Conservation (phyloP, 169 alveolate genomes). For the Eimeria zaria region DNA sequence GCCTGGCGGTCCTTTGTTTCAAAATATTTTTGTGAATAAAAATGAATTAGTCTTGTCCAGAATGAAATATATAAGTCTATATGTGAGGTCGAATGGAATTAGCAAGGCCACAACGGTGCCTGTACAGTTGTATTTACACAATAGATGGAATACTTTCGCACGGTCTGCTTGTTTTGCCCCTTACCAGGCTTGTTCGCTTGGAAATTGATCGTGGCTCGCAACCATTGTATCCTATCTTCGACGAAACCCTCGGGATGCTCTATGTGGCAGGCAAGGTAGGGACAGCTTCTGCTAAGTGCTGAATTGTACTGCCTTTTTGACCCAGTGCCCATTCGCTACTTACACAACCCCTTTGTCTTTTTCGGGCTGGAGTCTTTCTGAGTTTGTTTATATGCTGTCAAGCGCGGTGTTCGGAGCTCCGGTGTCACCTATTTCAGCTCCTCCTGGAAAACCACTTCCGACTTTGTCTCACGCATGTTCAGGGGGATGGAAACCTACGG, state of each 20-base stretch:
- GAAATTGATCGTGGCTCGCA: conserved; percentile 84
- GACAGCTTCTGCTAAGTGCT: neutral
- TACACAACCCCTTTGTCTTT: too few species aligned
- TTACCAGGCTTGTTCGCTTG: conserved; percentile 57
- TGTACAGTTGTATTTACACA: neutral
- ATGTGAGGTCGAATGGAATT: neutral
- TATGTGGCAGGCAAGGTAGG: conserved; percentile 86
- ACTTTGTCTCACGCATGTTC: neutral
- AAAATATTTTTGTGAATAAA: too few species aligned
- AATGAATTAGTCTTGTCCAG: too few species aligned
- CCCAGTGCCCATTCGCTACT: neutral
- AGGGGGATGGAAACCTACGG: conserved; percentile 83
- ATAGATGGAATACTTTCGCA: neutral
- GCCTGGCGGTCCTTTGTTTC: neutral
- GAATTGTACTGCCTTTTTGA: neutral
- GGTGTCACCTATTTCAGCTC: conserved; percentile 9
- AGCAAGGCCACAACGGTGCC: neutral
- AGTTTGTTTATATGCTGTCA: neutral
- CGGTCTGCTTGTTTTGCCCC: neutral
- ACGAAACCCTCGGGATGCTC: conserved; percentile 83
- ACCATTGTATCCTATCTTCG: conserved; percentile 84
- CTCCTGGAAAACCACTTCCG: neutral
- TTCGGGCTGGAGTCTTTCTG: neutral
- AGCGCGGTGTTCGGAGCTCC: neutral
- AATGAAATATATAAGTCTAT: too few species aligned